A percentile compares a stretch with the other conserved stretches of the same genome.
Conservation (phyloP, 257 asterid genomes). For the Solanum rostratum region DNA sequence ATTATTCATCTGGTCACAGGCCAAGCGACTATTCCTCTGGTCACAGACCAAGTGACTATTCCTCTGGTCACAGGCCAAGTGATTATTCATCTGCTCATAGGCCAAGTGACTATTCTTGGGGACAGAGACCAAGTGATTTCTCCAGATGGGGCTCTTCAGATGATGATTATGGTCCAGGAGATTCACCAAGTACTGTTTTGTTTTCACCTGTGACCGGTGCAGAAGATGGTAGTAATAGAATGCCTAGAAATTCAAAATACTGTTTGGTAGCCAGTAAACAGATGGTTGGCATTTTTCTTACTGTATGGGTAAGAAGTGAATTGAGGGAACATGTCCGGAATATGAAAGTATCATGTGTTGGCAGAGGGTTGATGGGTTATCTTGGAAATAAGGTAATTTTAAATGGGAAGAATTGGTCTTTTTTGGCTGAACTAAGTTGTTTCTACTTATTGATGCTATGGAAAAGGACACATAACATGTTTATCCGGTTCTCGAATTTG, state of each 20-base stretch:
- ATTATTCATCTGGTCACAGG: conserved; percentile 50
- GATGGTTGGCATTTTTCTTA: conserved; percentile 94
- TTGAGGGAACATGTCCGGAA: conserved; percentile 72
- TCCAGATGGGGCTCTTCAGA: conserved; percentile 84
- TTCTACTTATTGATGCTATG: not conserved
- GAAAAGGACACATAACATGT: not conserved
- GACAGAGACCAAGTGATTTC: conserved; percentile 81
- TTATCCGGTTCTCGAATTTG: not conserved
- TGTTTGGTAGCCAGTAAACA: conserved; percentile 87
- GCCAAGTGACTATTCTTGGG: conserved; percentile 86
- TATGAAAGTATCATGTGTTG: conserved; percentile 87
- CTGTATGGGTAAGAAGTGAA: conserved; percentile 92
- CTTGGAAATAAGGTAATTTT: conserved; percentile 88
- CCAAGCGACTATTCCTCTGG: conserved; percentile 67
- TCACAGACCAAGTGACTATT: conserved; percentile 55
- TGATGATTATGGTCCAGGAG: conserved; percentile 71
- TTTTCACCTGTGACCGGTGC: conserved; percentile 53
- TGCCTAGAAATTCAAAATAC: conserved; percentile 51
- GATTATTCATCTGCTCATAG: conserved; percentile 66
- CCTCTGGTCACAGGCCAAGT: conserved; percentile 64
- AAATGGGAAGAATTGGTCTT: not conserved
- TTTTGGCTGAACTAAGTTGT: not conserved
- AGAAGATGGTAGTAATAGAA: conserved; percentile 30
- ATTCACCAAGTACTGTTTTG: conserved; percentile 85
- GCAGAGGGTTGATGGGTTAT: conserved; percentile 97